Percentiles rank a stretch among this genome's conserved stretches.
These are phyloP conservation scores for Allomyces arbusculus DNA, from an alignment of 192 early-diverging fungal genomes.

Conservation along the genomic window DNA sequence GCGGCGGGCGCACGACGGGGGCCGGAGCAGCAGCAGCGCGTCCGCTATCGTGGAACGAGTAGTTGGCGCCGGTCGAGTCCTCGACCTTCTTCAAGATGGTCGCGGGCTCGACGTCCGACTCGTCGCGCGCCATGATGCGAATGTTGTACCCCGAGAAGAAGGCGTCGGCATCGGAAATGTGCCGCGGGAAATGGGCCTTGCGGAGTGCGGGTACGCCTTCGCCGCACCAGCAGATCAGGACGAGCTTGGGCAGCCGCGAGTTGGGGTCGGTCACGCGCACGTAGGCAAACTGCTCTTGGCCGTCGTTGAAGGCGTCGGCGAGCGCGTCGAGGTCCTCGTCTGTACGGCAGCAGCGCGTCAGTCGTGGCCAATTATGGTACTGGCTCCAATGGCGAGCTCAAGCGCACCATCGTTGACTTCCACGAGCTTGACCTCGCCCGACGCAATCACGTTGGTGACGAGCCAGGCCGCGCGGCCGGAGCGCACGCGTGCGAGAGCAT, in stretches of 20 bases:
- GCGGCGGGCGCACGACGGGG: not conserved
- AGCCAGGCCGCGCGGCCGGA: too few relatives aligned
- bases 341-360: slow-evolving; percentile 3
- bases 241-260: slow-evolving; percentile 65
- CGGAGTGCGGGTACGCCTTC: slow-evolving; percentile 75
- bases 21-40: too few relatives aligned
- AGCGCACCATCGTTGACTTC: too few relatives aligned
- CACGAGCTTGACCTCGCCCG: too few relatives aligned
- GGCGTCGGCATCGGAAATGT: slow-evolving; percentile 42
- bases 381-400: too few relatives aligned
- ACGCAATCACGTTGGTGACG: too few relatives aligned
- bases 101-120: slow-evolving; percentile 57
- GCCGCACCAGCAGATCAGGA: slow-evolving; percentile 88
- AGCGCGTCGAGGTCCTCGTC: slow-evolving; percentile 67
- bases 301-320: slow-evolving; percentile 74
- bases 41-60: slow-evolving; percentile 43
- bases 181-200: slow-evolving; percentile 71
- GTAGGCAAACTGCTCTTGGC: slow-evolving; percentile 80
- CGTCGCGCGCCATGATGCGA: slow-evolving; percentile 64
- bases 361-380: not conserved
- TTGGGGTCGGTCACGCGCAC: slow-evolving; percentile 65
- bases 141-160: slow-evolving; percentile 51
- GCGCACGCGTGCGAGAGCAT: too few relatives aligned
- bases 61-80: slow-evolving; percentile 74
- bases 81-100: slow-evolving; percentile 69